phyloP scores from a whole-genome alignment of 371 early-diverging fungal genomes.

The Chytridium lagenaria region DNA sequence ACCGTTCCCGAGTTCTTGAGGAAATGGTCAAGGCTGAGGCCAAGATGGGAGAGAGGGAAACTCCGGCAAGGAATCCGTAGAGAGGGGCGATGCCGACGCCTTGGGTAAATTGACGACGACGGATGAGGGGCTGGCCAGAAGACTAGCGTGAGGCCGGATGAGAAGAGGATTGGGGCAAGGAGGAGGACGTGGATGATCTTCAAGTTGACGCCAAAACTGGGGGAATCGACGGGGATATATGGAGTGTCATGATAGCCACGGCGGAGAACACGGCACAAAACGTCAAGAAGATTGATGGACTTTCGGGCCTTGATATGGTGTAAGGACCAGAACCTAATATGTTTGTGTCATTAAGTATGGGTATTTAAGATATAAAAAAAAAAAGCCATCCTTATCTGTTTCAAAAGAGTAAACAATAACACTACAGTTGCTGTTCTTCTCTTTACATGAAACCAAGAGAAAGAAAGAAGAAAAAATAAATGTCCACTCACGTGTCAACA shows the following conservation, averaged over 20 bases:
- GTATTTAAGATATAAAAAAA: no score
- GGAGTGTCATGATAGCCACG: constrained; percentile 23
- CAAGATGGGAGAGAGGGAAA: constrained; percentile 25
- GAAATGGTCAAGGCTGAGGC: constrained; percentile 7
- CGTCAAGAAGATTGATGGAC: constrained; percentile 25
- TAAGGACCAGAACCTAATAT: constrained; percentile 22
- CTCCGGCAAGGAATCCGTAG: constrained; percentile 9
- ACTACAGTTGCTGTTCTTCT: no score
- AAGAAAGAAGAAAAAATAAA: background rate
- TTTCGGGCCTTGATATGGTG: constrained; percentile 7
- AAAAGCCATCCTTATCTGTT: background rate
- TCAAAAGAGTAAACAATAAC: background rate
- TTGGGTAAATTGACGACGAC: background rate
- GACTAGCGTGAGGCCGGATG: constrained; percentile 18
- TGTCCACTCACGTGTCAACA: constrained; percentile 28
- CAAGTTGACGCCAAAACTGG: constrained; percentile 31
- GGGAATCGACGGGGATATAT: constrained; percentile 20
- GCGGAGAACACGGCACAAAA: constrained; percentile 17
- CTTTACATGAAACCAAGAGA: background rate
- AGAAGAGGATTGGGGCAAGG: constrained; percentile 30
- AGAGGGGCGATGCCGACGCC: constrained; percentile 4
- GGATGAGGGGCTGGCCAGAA: constrained; percentile 10
- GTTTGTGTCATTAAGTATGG: no score
- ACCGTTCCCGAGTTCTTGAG: background rate
- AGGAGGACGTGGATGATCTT: constrained; percentile 32